A percentile compares a stretch with the other conserved stretches of the same genome.
These are phyloP conservation scores for Populus deltoides DNA, from an alignment of 345 rosid genomes.

Conservation along the genomic window DNA sequence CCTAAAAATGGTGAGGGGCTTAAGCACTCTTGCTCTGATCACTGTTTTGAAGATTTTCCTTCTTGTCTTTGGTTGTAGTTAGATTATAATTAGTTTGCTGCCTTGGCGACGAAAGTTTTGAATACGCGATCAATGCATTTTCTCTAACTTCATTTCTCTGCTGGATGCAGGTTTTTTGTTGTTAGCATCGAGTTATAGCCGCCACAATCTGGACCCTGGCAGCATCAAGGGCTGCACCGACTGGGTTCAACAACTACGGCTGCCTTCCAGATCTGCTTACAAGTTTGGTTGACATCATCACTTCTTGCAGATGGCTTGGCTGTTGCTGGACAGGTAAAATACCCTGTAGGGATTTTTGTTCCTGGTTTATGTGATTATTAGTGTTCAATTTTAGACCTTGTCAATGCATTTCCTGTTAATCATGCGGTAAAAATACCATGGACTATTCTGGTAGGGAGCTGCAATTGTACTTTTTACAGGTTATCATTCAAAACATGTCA, in stretches of 20 bases:
- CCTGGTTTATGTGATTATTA: background rate
- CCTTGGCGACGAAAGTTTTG: background rate
- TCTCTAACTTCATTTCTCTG: background rate
- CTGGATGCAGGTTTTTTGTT: conserved; percentile 46
- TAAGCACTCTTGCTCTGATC: background rate
- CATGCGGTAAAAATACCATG: too few relatives aligned
- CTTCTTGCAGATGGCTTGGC: conserved; percentile 97
- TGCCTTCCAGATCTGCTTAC: conserved; percentile 87
- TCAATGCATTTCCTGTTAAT: background rate
- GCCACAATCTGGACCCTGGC: conserved; percentile 86
- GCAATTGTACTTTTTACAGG: background rate
- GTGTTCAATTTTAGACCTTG: background rate
- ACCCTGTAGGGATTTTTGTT: too few relatives aligned
- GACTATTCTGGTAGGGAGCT: background rate
- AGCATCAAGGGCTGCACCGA: conserved; percentile 87
- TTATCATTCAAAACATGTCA: background rate
- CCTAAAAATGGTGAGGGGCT: conserved; percentile 62
- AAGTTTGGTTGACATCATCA: conserved; percentile 94
- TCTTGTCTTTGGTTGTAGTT: background rate
- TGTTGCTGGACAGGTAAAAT: conserved; percentile 85
- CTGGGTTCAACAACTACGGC: conserved; percentile 84
- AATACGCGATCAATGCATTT: background rate
- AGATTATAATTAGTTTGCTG: background rate
- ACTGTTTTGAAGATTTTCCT: background rate
- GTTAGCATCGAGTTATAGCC: conserved; percentile 75